phyloP scores from a whole-genome alignment of 805 yeast genomes.

The Saturnispora serradocipensis region DNA sequence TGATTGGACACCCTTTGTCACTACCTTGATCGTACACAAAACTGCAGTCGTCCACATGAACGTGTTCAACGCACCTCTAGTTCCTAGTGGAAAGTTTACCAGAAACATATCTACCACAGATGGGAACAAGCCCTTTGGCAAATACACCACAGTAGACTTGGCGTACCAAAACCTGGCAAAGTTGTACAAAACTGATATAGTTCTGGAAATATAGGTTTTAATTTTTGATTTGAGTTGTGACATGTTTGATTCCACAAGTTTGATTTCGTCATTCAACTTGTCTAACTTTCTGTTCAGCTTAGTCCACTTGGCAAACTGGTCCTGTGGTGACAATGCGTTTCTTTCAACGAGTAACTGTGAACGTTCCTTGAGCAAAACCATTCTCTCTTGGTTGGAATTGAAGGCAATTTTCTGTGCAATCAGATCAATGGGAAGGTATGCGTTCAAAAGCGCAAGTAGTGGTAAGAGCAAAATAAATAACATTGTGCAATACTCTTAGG shows the following conservation, averaged over 20 bases:
- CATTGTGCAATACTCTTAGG: background rate
- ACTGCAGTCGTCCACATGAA: constrained; percentile 3
- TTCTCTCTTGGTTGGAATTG: background rate
- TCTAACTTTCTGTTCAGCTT: constrained; percentile 70
- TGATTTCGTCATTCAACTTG: constrained; percentile 44
- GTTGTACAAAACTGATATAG: background rate
- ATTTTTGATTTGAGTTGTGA: background rate
- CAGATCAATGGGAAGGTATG: background rate
- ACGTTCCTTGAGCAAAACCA: background rate
- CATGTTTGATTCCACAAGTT: constrained; percentile 11
- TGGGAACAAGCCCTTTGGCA: background rate
- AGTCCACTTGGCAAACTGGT: constrained; percentile 94
- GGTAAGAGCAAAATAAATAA: background rate
- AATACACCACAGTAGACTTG: background rate
- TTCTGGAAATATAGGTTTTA: background rate
- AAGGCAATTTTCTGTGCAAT: background rate
- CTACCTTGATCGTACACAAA: background rate
- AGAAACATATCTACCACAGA: background rate
- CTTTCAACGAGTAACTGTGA: constrained; percentile 31
- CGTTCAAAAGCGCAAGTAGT: background rate
- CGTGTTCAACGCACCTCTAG: constrained; percentile 1
- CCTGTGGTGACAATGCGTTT: constrained; percentile 69
- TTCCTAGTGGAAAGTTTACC: background rate
- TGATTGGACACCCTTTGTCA: background rate
- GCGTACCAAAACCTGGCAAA: background rate